These are phyloP conservation scores for Talaromyces sp. DNA, from an alignment of 2,329 filamentous ascomycete genomes.

Conservation along the genomic window DNA sequence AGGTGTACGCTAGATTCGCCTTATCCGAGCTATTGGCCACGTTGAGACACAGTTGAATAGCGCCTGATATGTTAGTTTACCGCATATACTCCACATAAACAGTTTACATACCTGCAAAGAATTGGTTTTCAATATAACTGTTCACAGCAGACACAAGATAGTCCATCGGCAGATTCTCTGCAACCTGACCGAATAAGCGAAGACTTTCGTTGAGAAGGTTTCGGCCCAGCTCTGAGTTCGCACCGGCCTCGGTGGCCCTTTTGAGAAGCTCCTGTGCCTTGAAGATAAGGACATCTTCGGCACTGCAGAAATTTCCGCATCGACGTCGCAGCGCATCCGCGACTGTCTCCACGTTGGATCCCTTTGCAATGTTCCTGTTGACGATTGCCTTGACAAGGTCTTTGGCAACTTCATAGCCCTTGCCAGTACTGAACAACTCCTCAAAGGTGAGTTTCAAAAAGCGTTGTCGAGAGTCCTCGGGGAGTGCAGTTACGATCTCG, in stretches of 20 bases:
- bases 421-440: slow-evolving; percentile 70
- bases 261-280: slow-evolving; percentile 95
- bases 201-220: slow-evolving; percentile 83
- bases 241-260: slow-evolving; percentile 72
- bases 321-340: slow-evolving; percentile 87
- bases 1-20: slow-evolving; percentile 76
- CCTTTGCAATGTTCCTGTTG: slow-evolving; percentile 93
- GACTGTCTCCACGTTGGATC: slow-evolving; percentile 94
- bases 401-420: slow-evolving; percentile 85
- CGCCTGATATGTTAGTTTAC: slow-evolving; percentile 44
- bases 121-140: slow-evolving; percentile 76
- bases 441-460: slow-evolving; percentile 80
- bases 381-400: slow-evolving; percentile 96
- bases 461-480: slow-evolving; percentile 62
- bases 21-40: slow-evolving; percentile 83
- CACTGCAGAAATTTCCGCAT: slow-evolving; percentile 95
- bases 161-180: slow-evolving; percentile 71
- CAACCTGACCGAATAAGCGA: slow-evolving; percentile 82
- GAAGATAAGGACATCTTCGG: slow-evolving; percentile 96
- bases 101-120: slow-evolving; percentile 65
- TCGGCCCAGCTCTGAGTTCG: slow-evolving; percentile 70
- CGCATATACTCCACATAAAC: background rate
- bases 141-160: slow-evolving; percentile 73
- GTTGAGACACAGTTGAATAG: slow-evolving; percentile 77
- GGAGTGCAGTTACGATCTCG: slow-evolving; percentile 75